Percentiles rank a stretch among this genome's conserved stretches.
phyloP scores from a whole-genome alignment of 1,284 basidiomycete genomes.

The Macrocystidia cucumis region DNA sequence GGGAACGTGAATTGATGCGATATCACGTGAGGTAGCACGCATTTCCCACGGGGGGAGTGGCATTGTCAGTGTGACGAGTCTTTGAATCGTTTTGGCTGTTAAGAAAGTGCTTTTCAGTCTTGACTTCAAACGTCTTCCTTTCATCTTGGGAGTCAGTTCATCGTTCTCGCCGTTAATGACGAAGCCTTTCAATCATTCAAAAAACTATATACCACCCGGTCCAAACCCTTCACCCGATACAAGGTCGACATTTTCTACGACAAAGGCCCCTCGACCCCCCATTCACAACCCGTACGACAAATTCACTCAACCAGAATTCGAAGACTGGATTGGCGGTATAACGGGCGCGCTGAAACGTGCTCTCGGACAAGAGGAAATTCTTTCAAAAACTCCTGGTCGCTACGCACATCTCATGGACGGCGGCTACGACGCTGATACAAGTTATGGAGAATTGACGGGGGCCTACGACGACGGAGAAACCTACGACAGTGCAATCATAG shows the following conservation, averaged over 20 bases:
- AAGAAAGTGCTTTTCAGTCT: no score
- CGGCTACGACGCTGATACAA: conserved; percentile 12
- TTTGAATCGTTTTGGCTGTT: no score
- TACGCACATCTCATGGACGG: conserved; percentile 10
- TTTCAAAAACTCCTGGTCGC: conserved; percentile 10
- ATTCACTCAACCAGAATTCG: conserved; percentile 57
- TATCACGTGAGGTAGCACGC: no score
- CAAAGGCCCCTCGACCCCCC: conserved; percentile 27
- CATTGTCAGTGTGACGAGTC: no score
- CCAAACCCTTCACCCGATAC: no score
- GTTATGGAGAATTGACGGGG: conserved; percentile 9
- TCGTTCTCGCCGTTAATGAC: no score
- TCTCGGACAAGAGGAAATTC: conserved; percentile 34
- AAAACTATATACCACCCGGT: no score
- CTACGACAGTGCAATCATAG: conserved; percentile 26
- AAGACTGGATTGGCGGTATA: conserved; percentile 59
- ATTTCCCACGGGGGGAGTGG: no score
- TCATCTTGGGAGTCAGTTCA: no score
- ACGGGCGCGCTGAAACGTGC: conserved; percentile 47
- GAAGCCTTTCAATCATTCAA: no score
- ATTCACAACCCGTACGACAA: conserved; percentile 64
- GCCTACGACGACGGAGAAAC: conserved; percentile 18
- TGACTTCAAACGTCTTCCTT: no score
- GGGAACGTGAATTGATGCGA: no score
- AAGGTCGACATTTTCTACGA: conserved; percentile 8